Evolutionary conservation across 129 eudicot species (phyloP).

Genomic region (Helianthus tuberosus): DNA sequence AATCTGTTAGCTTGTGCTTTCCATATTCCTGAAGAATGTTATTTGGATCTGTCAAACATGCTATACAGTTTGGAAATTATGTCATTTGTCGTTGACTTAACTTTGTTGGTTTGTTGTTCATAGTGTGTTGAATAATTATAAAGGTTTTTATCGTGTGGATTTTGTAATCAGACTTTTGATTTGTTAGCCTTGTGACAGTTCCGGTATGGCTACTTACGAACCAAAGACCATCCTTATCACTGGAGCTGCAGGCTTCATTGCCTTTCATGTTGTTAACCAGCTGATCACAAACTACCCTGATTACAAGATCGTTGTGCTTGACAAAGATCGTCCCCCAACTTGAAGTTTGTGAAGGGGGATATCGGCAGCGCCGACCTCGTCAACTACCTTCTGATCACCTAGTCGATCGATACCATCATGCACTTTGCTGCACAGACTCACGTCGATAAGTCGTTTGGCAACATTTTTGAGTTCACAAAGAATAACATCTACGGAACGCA

Average conservation of each 20-base stretch:
- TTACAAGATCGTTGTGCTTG: too few relatives aligned
- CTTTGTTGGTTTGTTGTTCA: conserved; percentile 3
- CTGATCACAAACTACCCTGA: too few relatives aligned
- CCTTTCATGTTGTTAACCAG: too few relatives aligned
- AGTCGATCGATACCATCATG: conserved; percentile 63
- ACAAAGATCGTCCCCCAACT: too few relatives aligned
- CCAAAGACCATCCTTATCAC: too few relatives aligned
- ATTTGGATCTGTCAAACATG: not conserved
- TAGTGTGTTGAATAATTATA: not conserved
- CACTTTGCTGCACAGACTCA: conserved; percentile 72
- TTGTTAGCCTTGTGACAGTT: too few relatives aligned
- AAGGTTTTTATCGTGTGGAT: conserved; percentile 13
- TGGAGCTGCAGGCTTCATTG: too few relatives aligned
- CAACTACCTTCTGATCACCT: conserved; percentile 84
- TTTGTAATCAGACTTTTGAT: not conserved
- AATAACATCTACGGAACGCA: conserved; percentile 49
- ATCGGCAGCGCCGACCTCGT: conserved; percentile 84
- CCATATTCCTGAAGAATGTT: not conserved
- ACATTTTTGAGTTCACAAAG: not conserved
- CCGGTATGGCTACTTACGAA: too few relatives aligned
- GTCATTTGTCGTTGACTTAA: conserved; percentile 11
- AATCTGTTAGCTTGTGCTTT: not conserved
- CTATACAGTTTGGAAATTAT: not conserved
- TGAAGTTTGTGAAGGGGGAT: too few relatives aligned
- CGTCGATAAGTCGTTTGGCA: conserved; percentile 96